phyloP scores from a whole-genome alignment of 768 basidiomycete genomes.

The Russula sp. region DNA sequence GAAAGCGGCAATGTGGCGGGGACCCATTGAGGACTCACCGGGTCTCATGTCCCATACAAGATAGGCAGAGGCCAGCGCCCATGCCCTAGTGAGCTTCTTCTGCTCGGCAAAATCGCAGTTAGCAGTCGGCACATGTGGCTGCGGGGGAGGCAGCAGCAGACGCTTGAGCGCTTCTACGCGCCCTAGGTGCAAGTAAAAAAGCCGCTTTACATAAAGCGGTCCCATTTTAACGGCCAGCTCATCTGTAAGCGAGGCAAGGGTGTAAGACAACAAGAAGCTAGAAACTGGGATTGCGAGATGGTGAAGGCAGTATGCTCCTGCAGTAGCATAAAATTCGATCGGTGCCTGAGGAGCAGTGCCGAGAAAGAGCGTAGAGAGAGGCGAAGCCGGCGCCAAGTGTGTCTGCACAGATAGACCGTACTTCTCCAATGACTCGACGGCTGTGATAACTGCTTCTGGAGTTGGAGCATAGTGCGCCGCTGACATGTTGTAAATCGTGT shows the following conservation, averaged over 20 bases:
- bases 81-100: constrained; percentile 73
- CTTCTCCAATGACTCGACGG: constrained; percentile 48
- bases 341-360: constrained; percentile 63
- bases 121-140: constrained; percentile 64
- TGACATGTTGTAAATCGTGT: constrained; percentile 64
- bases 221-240: constrained; percentile 65
- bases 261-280: constrained; percentile 65
- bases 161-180: constrained; percentile 78
- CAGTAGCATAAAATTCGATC: constrained; percentile 65
- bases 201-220: constrained; percentile 67
- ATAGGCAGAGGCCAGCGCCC: constrained; percentile 79
- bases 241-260: constrained; percentile 63
- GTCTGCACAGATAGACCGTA: constrained; percentile 56
- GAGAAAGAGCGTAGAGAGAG: constrained; percentile 55
- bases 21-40: constrained; percentile 39
- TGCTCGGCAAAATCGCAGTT: constrained; percentile 69
- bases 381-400: constrained; percentile 44
- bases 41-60: constrained; percentile 80
- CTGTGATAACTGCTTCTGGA: constrained; percentile 49
- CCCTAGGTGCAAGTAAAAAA: constrained; percentile 82
- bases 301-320: constrained; percentile 58
- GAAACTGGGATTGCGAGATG: constrained; percentile 74
- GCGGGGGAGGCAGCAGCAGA: constrained; percentile 66
- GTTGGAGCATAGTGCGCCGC: constrained; percentile 70
- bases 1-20: background rate